Conservation (phyloP, 257 asterid species). For the Mitragyna speciosa region DNA sequence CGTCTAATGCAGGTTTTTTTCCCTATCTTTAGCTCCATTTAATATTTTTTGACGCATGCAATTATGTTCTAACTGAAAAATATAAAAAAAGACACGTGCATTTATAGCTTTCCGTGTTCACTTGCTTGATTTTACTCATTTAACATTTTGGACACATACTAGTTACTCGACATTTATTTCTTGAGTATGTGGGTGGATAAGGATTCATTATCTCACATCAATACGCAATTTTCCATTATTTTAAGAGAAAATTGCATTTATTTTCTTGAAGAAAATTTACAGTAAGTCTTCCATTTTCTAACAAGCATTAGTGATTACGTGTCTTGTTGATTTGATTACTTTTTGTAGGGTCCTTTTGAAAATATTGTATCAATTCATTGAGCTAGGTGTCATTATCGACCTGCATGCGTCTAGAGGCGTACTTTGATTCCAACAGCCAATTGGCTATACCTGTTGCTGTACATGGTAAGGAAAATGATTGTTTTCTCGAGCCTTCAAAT, state of each 20-base stretch:
- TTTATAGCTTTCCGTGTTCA: neutral
- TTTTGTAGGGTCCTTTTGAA: conserved; percentile 17
- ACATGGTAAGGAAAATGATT: conserved; percentile 24
- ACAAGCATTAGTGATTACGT: neutral
- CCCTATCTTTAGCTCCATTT: neutral
- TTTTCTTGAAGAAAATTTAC: neutral
- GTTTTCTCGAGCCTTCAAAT: conserved; percentile 30
- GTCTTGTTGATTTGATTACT: conserved; percentile 11
- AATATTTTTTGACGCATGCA: neutral
- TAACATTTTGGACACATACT: neutral
- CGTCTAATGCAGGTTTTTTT: neutral
- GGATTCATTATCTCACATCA: neutral
- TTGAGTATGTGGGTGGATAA: neutral
- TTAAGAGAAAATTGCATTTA: no score
- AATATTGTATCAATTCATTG: neutral
- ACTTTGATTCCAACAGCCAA: conserved; percentile 22
- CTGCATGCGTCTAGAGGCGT: conserved; percentile 38
- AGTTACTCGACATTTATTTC: neutral
- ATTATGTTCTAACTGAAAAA: neutral
- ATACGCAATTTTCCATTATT: neutral
- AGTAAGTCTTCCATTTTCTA: neutral
- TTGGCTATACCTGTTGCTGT: conserved; percentile 16
- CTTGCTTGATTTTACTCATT: neutral
- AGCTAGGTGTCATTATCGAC: conserved; percentile 4
- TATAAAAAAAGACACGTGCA: neutral